Conservation (phyloP, 129 eudicot genomes). For the Rutidosis leptorrhynchoides region DNA sequence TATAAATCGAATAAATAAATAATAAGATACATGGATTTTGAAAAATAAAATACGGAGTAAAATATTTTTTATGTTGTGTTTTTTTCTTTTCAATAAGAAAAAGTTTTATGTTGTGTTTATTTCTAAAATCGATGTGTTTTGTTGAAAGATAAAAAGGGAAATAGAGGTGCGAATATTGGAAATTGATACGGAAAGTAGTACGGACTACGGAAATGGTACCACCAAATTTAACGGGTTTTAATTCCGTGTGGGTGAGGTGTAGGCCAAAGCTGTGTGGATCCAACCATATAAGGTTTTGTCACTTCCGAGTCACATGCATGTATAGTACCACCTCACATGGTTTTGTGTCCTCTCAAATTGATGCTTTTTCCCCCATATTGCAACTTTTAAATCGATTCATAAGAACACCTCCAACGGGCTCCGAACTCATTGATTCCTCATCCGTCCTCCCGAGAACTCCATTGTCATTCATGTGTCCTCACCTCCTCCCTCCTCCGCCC, state of each 20-base stretch:
- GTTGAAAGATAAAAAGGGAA: slow-evolving; percentile 1
- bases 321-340: slow-evolving; percentile 38
- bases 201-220: slow-evolving; percentile 36
- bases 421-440: no score
- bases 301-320: slow-evolving; percentile 32
- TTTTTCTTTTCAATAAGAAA: no score
- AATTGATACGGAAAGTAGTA: slow-evolving; percentile 36
- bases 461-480: no score
- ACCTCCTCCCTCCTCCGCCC: no score
- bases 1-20: no score
- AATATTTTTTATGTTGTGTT: no score
- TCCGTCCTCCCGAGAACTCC: no score
- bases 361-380: no score
- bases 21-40: no score
- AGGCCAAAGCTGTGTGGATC: slow-evolving; percentile 21
- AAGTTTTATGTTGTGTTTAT: not conserved
- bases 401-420: no score
- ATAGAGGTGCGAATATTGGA: not conserved
- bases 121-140: not conserved
- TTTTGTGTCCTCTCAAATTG: slow-evolving; percentile 5
- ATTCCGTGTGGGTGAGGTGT: slow-evolving; percentile 23
- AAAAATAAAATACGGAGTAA: no score
- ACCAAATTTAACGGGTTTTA: slow-evolving; percentile 18
- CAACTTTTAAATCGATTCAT: no score
- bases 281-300: slow-evolving; percentile 20